Conservation (phyloP, 805 yeast species). For the Lachancea fermentati region DNA sequence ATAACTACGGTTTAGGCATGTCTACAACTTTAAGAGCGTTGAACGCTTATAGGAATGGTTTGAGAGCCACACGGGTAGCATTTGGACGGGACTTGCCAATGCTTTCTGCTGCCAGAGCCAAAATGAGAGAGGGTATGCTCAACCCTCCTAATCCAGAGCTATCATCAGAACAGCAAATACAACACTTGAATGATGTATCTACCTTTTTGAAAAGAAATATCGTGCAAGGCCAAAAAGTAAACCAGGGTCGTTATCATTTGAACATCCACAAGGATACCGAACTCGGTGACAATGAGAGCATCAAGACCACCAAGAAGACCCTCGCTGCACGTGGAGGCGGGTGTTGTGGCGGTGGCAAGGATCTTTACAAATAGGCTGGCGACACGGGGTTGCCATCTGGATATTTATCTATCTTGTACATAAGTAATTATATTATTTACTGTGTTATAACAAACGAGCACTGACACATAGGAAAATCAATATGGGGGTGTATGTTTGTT, state of each 20-base stretch:
- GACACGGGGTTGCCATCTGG: background rate
- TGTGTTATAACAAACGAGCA: too few relatives aligned
- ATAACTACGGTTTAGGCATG: constrained; percentile 1
- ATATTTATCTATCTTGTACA: background rate
- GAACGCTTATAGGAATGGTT: constrained; percentile 58
- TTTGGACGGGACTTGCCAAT: constrained; percentile 43
- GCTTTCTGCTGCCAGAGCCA: constrained; percentile 52
- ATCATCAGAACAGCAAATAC: constrained; percentile 44
- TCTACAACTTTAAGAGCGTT: constrained; percentile 26
- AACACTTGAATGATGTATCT: constrained; percentile 65
- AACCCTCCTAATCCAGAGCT: constrained; percentile 44
- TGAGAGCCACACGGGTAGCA: constrained; percentile 60
- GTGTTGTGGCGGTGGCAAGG: constrained; percentile 49
- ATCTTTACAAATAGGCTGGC: constrained; percentile 8
- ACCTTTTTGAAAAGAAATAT: constrained; percentile 62
- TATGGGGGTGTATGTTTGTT: too few relatives aligned
- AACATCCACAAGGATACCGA: constrained; percentile 80
- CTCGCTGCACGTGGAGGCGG: constrained; percentile 50
- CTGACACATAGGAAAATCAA: too few relatives aligned
- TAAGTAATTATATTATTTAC: too few relatives aligned
- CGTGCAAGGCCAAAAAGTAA: constrained; percentile 69
- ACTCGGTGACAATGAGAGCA: constrained; percentile 82
- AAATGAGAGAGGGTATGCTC: constrained; percentile 48
- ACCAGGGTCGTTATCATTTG: constrained; percentile 34
- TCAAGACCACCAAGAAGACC: constrained; percentile 46